Evolutionary conservation across 73 alveolate genomes (phyloP).

Genomic region (Halteria grandinella): DNA sequence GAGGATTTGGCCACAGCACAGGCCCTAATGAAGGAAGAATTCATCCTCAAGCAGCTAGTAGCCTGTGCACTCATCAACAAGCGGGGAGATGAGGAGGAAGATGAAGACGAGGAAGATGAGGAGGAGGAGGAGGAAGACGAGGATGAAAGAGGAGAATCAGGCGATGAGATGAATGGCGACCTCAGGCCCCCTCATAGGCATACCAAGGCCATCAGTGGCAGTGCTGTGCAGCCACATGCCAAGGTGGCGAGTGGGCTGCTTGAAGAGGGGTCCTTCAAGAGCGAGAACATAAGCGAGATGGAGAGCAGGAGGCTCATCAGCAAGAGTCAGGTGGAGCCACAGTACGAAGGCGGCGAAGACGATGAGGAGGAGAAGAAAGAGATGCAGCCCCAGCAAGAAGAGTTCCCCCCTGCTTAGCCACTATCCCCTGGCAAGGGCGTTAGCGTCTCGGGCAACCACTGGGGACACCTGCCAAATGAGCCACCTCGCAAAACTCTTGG

Average conservation of each 20-base stretch:
- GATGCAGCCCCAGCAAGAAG: not conserved
- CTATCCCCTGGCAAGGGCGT: not conserved
- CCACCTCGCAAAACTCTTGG: not conserved
- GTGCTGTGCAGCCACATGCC: not conserved
- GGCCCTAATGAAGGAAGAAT: constrained; percentile 4
- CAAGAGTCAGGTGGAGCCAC: not conserved
- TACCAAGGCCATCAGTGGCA: not conserved
- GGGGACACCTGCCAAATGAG: not conserved
- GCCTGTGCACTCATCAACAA: constrained; percentile 34
- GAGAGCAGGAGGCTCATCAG: not conserved
- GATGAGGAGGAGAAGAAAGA: constrained; percentile 7
- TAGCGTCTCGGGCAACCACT: not conserved
- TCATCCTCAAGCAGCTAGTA: not conserved
- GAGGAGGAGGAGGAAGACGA: not conserved
- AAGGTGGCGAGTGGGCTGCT: not conserved
- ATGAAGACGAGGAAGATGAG: too few species aligned
- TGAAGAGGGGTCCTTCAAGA: constrained; percentile 1
- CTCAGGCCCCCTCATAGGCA: not conserved
- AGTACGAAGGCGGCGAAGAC: not conserved
- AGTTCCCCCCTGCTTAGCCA: not conserved
- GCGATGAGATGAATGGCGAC: not conserved
- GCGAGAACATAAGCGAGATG: constrained; percentile 19
- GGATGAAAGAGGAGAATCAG: not conserved
- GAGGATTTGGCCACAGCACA: constrained; percentile 1
- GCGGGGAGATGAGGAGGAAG: not conserved